Evolutionary conservation across 192 early-diverging fungal genomes (phyloP).

Genomic region (Gamsiella multidivaricata): DNA sequence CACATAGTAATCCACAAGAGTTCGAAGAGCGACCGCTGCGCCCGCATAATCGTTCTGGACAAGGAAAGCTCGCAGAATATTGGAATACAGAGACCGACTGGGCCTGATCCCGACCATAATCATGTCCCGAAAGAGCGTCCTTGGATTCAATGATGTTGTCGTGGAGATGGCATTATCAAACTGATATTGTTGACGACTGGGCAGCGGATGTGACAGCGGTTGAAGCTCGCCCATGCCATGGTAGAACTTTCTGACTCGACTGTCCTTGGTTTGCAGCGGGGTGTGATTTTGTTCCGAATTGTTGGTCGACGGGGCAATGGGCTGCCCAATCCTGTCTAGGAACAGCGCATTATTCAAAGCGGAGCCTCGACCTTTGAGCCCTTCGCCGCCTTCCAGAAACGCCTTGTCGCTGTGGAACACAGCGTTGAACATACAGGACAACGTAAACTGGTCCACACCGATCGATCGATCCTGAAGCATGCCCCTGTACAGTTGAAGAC

Average conservation of each 20-base stretch:
- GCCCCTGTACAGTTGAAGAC: slow-evolving; percentile 26
- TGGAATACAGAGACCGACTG: slow-evolving; percentile 29
- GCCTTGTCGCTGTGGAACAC: slow-evolving; percentile 50
- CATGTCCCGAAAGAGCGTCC: slow-evolving; percentile 45
- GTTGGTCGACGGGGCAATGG: slow-evolving; percentile 1
- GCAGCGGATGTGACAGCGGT: neutral
- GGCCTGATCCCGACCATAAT: slow-evolving; percentile 41
- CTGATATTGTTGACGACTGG: slow-evolving; percentile 9
- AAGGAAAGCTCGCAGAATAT: slow-evolving; percentile 41
- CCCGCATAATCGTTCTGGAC: slow-evolving; percentile 33
- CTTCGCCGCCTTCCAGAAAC: slow-evolving; percentile 26
- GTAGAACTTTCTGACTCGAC: neutral
- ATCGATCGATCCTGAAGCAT: slow-evolving; percentile 42
- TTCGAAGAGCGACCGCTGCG: slow-evolving; percentile 23
- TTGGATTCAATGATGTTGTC: slow-evolving; percentile 9
- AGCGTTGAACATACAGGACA: slow-evolving; percentile 49
- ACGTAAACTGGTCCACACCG: slow-evolving; percentile 35
- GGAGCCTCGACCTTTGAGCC: slow-evolving; percentile 16
- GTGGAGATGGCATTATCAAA: slow-evolving; percentile 18
- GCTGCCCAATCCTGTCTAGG: slow-evolving; percentile 12
- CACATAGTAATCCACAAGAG: slow-evolving; percentile 26
- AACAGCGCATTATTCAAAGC: neutral
- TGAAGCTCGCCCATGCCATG: neutral
- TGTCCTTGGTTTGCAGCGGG: slow-evolving; percentile 10
- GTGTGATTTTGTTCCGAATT: slow-evolving; percentile 4